These are phyloP conservation scores for Toxicodendron radicans DNA, from an alignment of 345 rosid genomes.

Conservation along the genomic window DNA sequence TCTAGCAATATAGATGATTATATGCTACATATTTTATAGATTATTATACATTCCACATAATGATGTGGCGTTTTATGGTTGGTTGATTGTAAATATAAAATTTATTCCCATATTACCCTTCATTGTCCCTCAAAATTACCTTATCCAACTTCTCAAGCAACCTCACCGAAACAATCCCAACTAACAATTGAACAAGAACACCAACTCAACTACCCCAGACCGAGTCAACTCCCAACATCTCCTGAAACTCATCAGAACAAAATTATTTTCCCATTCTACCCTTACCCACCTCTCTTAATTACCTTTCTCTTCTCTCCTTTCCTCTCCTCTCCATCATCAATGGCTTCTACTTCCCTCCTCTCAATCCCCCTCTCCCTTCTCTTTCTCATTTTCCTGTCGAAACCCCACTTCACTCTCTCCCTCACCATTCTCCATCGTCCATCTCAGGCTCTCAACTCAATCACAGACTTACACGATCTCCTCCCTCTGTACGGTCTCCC, in stretches of 20 bases:
- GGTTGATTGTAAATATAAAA: too few species aligned
- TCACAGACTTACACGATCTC: constrained; percentile 62
- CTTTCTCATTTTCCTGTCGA: constrained; percentile 21
- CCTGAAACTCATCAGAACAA: not conserved
- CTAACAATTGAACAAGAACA: not conserved
- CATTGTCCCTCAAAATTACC: not conserved
- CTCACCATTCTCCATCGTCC: constrained; percentile 16
- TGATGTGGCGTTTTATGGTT: too few species aligned
- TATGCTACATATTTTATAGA: too few species aligned
- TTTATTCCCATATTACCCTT: not conserved
- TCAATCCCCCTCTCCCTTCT: constrained; percentile 22
- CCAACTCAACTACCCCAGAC: not conserved
- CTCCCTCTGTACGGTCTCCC: constrained; percentile 69
- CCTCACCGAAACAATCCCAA: not conserved
- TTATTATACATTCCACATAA: too few species aligned
- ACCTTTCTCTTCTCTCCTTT: not conserved
- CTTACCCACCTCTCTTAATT: not conserved
- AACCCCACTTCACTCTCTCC: constrained; percentile 28
- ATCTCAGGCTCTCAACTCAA: constrained; percentile 2
- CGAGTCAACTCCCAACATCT: not conserved
- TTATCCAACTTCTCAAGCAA: not conserved
- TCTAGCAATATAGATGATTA: too few species aligned
- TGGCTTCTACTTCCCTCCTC: constrained; percentile 11
- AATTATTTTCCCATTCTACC: not conserved
- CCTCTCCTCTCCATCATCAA: not conserved